These are phyloP conservation scores for Thalassiosira livingstoniorum DNA, from an alignment of 352 stramenopile genomes.

Conservation along the genomic window DNA sequence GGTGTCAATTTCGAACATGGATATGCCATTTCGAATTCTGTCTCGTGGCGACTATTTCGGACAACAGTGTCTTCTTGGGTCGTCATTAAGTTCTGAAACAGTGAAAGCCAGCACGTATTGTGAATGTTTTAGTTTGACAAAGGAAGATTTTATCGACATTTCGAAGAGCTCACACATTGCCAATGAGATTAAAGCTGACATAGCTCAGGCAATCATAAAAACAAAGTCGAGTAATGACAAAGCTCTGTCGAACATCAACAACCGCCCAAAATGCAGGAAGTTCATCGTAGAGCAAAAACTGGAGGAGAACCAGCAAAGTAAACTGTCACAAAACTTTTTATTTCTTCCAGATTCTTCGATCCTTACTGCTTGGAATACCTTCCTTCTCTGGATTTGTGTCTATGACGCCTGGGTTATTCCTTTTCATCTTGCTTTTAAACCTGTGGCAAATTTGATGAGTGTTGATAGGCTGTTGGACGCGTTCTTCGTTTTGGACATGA, in stretches of 20 bases:
- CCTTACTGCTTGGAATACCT: constrained; percentile 62
- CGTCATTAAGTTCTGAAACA: constrained; percentile 48
- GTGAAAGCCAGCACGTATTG: constrained; percentile 64
- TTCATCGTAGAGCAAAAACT: constrained; percentile 15
- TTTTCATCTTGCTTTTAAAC: constrained; percentile 68
- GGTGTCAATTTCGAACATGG: constrained; percentile 31
- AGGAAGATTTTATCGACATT: constrained; percentile 63
- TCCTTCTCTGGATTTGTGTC: constrained; percentile 65
- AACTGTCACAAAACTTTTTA: constrained; percentile 21
- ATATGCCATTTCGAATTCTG: constrained; percentile 40
- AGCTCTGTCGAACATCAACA: constrained; percentile 43
- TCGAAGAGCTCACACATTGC: constrained; percentile 39
- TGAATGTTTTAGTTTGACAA: constrained; percentile 64
- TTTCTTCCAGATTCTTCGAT: constrained; percentile 30
- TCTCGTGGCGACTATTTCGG: constrained; percentile 68
- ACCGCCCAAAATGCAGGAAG: constrained; percentile 49
- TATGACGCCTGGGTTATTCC: constrained; percentile 79
- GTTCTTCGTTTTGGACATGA: constrained; percentile 68
- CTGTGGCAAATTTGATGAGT: constrained; percentile 31
- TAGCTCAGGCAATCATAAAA: constrained; percentile 36
- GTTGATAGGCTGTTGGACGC: constrained; percentile 73
- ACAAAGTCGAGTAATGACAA: constrained; percentile 35
- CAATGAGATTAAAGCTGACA: constrained; percentile 37
- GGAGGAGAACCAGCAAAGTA: constrained; percentile 10
- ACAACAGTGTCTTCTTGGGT: constrained; percentile 63